Evolutionary conservation across 2,329 filamentous ascomycete species (phyloP), one percentile per base, ranked within the genome.

Genomic region (Zymoseptoria ardabiliae): DNA sequence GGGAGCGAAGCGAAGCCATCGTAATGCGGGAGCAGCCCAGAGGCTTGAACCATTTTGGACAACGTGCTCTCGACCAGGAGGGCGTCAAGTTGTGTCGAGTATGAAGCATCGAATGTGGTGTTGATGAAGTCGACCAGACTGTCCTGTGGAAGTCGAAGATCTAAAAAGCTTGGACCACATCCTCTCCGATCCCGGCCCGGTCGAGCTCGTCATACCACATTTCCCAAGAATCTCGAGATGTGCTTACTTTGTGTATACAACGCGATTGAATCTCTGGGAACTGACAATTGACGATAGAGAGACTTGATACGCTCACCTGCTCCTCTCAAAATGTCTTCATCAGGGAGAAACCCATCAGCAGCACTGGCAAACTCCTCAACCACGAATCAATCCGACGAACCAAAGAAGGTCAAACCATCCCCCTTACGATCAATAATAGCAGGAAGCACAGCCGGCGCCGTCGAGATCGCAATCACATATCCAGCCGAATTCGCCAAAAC

Each of bases 401-500:
- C 13, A 17, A 69, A 68, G 57, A 71, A 69, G 53, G 65, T 70
- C 58, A 71, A 86, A 76, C 90, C 92, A 53, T 96, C 89, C 71
- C 84, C 89, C 54, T 76, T 96, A 72, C 89, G 94, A 67, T 96
- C 91, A 61, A 90, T 97, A 69, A 81, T 97, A 68, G 94, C 94
- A 58, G 94, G 94, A 64, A 90, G 91, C 58, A 89, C 89, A n/a
- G 94, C 93, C 57, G 94, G 94, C 70, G 94, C 92, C 57, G 84
- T 97, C 66, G 93, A 99, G 78, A 97, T 97, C 74, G 85, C 91
- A 63, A 95, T 96, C 69, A 96, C 92, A 64, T 97, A 96, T 75
- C 92, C 92, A 58, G 91, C 91, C 70, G 92, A 97, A 76, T 96
- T 97, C 78, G 93, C 93, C 70, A 97, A 97, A 80, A 97, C 94